These are phyloP conservation scores for Cryphonectria nitschkei DNA, from an alignment of 2,329 filamentous ascomycete genomes.

Conservation along the genomic window DNA sequence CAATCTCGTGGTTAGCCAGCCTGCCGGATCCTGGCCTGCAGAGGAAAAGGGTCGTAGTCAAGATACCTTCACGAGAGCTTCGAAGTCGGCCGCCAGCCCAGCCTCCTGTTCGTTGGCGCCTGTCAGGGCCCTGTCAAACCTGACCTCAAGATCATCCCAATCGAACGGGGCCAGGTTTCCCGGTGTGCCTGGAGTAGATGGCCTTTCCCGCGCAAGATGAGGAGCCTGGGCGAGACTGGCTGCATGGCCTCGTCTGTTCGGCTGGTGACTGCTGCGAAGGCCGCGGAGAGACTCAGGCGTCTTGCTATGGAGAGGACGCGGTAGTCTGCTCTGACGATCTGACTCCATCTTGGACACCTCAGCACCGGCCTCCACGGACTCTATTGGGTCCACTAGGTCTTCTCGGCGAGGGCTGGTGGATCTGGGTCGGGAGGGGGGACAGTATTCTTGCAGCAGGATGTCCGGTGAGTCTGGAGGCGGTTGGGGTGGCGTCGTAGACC, in stretches of 20 bases:
- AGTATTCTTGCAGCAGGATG: conserved; percentile 3
- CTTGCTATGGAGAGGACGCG: conserved; percentile 22
- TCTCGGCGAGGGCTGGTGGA: conserved; percentile 13
- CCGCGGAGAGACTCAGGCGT: conserved; percentile 27
- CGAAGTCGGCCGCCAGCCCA: conserved; percentile 68
- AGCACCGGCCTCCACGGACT: conserved; percentile 2
- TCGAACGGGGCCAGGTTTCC: conserved; percentile 61
- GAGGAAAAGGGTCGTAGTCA: not conserved
- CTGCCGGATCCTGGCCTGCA: not conserved
- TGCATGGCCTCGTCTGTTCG: conserved; percentile 37
- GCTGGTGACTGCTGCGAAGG: conserved; percentile 32
- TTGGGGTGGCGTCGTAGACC: conserved; percentile 28
- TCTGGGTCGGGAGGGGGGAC: not conserved
- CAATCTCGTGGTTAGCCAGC: not conserved
- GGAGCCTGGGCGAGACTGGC: conserved; percentile 48
- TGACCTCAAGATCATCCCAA: conserved; percentile 76
- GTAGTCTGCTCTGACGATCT: conserved; percentile 31
- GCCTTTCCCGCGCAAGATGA: conserved; percentile 54
- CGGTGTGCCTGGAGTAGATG: conserved; percentile 50
- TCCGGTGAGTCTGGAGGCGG: conserved; percentile 23
- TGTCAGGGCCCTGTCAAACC: conserved; percentile 68
- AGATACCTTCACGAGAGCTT: conserved; percentile 65
- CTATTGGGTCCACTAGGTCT: not conserved
- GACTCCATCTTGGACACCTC: conserved; percentile 22
- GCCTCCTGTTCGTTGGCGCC: conserved; percentile 67